A percentile compares a stretch with the other conserved stretches of the same genome.
Evolutionary conservation across 2,329 filamentous ascomycete species (phyloP).

Genomic region (Hymenoscyphus albidus): DNA sequence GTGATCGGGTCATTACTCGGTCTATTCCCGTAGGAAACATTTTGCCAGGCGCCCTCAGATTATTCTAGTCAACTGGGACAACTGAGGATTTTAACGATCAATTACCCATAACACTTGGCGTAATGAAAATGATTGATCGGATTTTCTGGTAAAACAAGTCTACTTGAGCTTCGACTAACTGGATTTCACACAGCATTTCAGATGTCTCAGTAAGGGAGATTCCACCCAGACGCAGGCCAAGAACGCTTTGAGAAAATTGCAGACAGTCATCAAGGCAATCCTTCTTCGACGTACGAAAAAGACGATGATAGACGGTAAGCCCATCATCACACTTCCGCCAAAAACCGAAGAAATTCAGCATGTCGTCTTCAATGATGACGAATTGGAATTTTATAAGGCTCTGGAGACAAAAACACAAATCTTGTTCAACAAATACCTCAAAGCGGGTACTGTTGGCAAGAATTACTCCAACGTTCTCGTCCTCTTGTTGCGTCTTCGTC

Average conservation of each 20-base stretch:
- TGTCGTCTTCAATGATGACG: conserved; percentile 63
- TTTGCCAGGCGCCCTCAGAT: no score
- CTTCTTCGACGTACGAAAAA: conserved; percentile 80
- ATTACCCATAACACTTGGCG: no score
- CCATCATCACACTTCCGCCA: conserved; percentile 65
- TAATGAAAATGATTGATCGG: no score
- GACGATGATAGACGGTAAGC: conserved; percentile 73
- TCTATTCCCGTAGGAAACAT: no score
- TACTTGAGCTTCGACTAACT: neutral
- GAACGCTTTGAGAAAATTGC: conserved; percentile 65
- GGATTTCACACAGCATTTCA: conserved; percentile 24
- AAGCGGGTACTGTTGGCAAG: conserved; percentile 61
- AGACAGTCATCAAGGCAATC: conserved; percentile 72
- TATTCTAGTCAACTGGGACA: no score
- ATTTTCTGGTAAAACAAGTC: no score
- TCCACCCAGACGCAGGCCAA: conserved; percentile 22
- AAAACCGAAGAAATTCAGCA: conserved; percentile 60
- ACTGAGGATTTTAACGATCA: no score
- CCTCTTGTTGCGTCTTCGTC: conserved; percentile 72
- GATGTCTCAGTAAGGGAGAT: conserved; percentile 28
- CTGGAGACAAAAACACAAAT: conserved; percentile 65
- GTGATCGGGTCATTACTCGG: no score
- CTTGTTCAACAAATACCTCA: conserved; percentile 73
- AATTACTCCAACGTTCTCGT: conserved; percentile 80
- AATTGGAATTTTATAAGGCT: conserved; percentile 59